phyloP scores from a whole-genome alignment of 2,329 filamentous ascomycete species.

The Plectosphaerella sp. region DNA sequence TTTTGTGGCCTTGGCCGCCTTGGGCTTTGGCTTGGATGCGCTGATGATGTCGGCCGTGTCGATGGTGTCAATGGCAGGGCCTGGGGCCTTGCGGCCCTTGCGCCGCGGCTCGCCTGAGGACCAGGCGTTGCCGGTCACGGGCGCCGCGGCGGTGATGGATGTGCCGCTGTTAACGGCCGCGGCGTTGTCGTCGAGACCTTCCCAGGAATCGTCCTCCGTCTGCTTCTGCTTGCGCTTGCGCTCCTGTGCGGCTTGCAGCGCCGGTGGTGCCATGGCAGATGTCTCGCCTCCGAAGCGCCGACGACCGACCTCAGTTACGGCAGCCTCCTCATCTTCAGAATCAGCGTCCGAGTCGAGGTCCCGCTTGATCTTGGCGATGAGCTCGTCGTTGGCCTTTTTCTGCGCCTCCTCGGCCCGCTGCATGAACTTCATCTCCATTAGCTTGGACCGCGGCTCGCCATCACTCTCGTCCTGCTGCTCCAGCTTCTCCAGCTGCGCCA shows the following conservation, averaged over 20 bases:
- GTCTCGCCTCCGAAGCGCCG: constrained; percentile 57
- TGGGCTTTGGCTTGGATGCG: constrained; percentile 22
- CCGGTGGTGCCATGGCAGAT: constrained; percentile 23
- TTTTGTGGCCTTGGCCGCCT: constrained; percentile 3
- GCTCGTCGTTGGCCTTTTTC: constrained; percentile 76
- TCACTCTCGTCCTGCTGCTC: constrained; percentile 41
- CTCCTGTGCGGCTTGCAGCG: constrained; percentile 19
- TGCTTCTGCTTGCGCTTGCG: constrained; percentile 22
- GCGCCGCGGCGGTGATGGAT: constrained; percentile 16
- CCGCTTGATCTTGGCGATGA: constrained; percentile 63
- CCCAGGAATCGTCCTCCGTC: constrained; percentile 11
- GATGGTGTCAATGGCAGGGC: constrained; percentile 33
- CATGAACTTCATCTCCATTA: constrained; percentile 94
- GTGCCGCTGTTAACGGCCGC: constrained; percentile 16
- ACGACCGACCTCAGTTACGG: constrained; percentile 60
- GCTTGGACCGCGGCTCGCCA: constrained; percentile 54
- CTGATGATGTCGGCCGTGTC: constrained; percentile 25
- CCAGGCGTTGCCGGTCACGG: constrained; percentile 34
- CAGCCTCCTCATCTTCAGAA: constrained; percentile 37
- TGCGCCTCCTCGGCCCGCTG: constrained; percentile 75
- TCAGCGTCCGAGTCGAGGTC: constrained; percentile 64
- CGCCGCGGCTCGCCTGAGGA: constrained; percentile 30
- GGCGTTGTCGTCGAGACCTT: constrained; percentile 11
- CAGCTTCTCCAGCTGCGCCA: constrained; percentile 42
- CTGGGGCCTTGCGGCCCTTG: constrained; percentile 30